Base-by-base conservation (phyloP, 169 alveolate genomes). In the Cystoisospora suis region DNA sequence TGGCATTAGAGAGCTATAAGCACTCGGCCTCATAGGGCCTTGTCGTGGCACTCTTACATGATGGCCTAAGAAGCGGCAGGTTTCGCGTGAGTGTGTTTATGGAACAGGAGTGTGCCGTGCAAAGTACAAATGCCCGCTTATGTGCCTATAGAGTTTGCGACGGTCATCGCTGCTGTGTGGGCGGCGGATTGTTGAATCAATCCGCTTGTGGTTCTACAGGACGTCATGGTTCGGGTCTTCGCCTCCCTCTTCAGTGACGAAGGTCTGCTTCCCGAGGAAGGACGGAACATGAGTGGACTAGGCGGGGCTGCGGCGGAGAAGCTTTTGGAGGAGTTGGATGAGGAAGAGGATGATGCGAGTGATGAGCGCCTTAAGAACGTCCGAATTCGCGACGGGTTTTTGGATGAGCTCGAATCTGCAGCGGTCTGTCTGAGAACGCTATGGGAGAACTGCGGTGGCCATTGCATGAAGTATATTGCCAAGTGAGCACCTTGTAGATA, bases 391-490 rank as follows among this genome's bases (percentile, higher is more conserved):
- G 83, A 72, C 83, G 83, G 83, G 34, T 81, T 32, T 45, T 32
- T 81, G 6, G 88, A 81, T 32, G 88, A 81, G 75, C 77, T 81
- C 45, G 88, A 81, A 12, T 81, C 88, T 4, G 88, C 88, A 7
- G 88, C 88, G 9, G 34, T 81, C n/a, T 81, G 88, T 23, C 75
- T 81, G 58, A 44, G 38, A 17, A 44, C 75, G 34, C 46, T 81
- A 53, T 81, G 88, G 88, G 88, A 81, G 75, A 0, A 53, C 88
- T 81, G 88, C 58, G 88, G 88, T 0, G 77, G 40, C 49, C 75
- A 47, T 38, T 81, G 77, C 75, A 47, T 81, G 72, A 47, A 81
- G 38, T 81, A 15, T 45, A 15, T 81, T 34, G 70, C 42, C 23
- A 81, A 81, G 88, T 81, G 38, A 45, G 69, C 77, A 17, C 6